A percentile compares a stretch with the other conserved stretches of the same genome.
Conservation (phyloP, 2,329 filamentous ascomycete genomes). For the Beauveria bassiana region DNA sequence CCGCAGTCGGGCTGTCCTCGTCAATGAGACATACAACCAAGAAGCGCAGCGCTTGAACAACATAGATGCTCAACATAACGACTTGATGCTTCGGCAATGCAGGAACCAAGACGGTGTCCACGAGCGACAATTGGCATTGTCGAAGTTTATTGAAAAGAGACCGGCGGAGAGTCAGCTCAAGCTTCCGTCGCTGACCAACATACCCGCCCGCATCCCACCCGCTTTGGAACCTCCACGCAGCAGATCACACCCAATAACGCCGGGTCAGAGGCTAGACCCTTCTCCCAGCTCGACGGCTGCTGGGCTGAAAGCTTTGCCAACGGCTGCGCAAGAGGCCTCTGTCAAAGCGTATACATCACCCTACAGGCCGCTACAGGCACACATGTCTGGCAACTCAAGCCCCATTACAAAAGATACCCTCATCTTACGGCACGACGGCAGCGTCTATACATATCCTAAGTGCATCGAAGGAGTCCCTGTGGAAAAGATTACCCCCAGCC, state of each 20-base stretch:
- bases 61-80: neutral
- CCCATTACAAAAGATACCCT: constrained; percentile 39
- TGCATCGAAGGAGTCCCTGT: constrained; percentile 5
- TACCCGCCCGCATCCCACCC: neutral
- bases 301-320: neutral
- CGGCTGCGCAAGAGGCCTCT: neutral
- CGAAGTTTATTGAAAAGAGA: neutral
- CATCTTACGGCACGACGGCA: constrained; percentile 40
- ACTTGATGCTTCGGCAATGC: neutral
- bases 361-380: neutral
- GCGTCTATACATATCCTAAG: constrained; percentile 40
- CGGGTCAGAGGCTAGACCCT: neutral
- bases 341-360: neutral
- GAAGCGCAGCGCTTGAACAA: neutral
- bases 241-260: neutral
- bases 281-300: neutral
- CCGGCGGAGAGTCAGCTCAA: neutral
- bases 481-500: constrained; percentile 4
- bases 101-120: neutral
- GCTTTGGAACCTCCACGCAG: neutral
- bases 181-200: neutral
- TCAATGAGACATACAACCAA: neutral
- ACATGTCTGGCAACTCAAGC: neutral
- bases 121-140: neutral
- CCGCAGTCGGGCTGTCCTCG: neutral